Percentiles rank a stretch among this genome's conserved stretches.
Evolutionary conservation across 306 rosid genomes (phyloP).

Genomic region (Casuarina cunninghamiana): DNA sequence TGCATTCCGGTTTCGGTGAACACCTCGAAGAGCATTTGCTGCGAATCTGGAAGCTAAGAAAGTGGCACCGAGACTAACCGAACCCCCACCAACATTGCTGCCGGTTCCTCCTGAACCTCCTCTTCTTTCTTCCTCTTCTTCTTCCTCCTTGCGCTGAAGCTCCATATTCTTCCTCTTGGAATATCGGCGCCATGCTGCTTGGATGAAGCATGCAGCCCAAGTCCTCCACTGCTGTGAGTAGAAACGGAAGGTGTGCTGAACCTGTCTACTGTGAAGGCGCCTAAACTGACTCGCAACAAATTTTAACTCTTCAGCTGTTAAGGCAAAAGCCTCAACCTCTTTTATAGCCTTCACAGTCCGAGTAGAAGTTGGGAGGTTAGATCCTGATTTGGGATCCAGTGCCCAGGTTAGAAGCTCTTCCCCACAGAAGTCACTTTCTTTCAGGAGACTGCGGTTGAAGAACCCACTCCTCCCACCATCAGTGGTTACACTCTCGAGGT

Average conservation of each 20-base stretch:
- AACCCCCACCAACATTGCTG: constrained; percentile 47
- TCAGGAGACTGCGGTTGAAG: constrained; percentile 78
- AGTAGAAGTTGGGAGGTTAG: constrained; percentile 92
- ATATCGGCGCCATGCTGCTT: constrained; percentile 98
- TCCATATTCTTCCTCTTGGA: constrained; percentile 77
- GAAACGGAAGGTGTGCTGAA: constrained; percentile 96
- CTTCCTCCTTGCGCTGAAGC: constrained; percentile 82
- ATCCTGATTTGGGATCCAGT: constrained; percentile 89
- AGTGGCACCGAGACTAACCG: constrained; percentile 85
- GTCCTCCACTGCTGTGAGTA: constrained; percentile 98
- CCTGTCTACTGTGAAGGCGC: constrained; percentile 98
- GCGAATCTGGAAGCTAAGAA: constrained; percentile 89
- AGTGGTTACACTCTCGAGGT: constrained; percentile 95
- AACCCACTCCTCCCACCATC: constrained; percentile 98
- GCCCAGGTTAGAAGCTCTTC: constrained; percentile 99
- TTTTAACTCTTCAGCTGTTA: constrained; percentile 85
- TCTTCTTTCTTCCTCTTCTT: constrained; percentile 73
- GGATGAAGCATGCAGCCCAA: constrained; percentile 99
- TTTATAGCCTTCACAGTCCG: constrained; percentile 82
- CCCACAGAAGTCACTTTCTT: constrained; percentile 94
- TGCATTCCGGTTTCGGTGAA: constrained; percentile 77
- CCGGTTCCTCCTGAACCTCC: constrained; percentile 50
- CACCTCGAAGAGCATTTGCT: constrained; percentile 87
- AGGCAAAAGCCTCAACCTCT: constrained; percentile 95
- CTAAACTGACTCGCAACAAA: constrained; percentile 96